Evolutionary conservation across 768 basidiomycete species (phyloP).

Genomic region (Hygrophorus russula): DNA sequence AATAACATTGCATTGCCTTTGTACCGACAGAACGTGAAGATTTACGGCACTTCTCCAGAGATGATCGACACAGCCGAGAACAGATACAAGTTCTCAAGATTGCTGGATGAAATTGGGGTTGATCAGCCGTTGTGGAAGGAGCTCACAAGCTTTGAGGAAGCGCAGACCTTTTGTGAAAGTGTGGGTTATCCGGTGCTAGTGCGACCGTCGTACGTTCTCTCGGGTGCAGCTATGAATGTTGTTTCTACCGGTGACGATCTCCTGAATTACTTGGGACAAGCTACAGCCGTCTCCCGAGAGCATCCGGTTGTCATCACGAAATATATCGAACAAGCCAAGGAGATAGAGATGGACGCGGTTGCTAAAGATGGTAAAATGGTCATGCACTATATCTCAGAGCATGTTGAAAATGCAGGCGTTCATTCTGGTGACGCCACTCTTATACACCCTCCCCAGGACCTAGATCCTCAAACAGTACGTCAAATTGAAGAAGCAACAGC

Average conservation of each 20-base stretch:
- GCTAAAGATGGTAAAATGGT: conserved; percentile 96
- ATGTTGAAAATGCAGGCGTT: conserved; percentile 97
- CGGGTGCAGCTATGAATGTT: conserved; percentile 99
- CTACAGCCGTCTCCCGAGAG: conserved; percentile 90
- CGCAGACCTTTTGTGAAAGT: conserved; percentile 78
- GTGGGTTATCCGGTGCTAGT: conserved; percentile 96
- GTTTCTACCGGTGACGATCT: conserved; percentile 90
- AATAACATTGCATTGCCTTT: conserved; percentile 97
- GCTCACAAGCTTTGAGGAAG: conserved; percentile 83
- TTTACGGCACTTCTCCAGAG: conserved; percentile 97
- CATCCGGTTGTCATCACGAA: conserved; percentile 98
- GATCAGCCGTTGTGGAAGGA: conserved; percentile 99
- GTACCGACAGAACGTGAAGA: conserved; percentile 96
- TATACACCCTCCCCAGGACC: conserved; percentile 95
- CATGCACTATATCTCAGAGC: conserved; percentile 99
- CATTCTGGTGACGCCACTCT: conserved; percentile 98
- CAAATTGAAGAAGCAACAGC: conserved; percentile 95
- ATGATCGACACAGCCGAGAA: conserved; percentile 99
- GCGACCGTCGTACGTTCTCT: conserved; percentile 96
- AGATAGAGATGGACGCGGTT: conserved; percentile 99
- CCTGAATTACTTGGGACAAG: conserved; percentile 85
- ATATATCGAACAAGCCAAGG: conserved; percentile 99
- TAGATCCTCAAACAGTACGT: conserved; percentile 92
- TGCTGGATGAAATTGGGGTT: conserved; percentile 95
- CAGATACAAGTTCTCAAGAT: conserved; percentile 97